phyloP scores from a whole-genome alignment of 495 filamentous ascomycete species.

The Tuber umbilicatum region DNA sequence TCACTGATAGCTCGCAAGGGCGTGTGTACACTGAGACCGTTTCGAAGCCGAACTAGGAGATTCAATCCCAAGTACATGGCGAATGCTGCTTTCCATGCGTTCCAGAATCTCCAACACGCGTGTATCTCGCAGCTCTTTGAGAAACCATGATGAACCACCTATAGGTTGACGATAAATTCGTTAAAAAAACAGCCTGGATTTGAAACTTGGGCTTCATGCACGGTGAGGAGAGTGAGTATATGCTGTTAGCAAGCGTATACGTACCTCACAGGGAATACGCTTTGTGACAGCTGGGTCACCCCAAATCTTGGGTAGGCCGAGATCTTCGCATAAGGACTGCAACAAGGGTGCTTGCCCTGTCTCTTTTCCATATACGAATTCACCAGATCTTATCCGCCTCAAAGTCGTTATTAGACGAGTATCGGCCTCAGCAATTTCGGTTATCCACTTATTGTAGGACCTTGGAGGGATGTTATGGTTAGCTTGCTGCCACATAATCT shows the following conservation, averaged over 20 bases:
- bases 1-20: conserved; percentile 52
- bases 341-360: conserved; percentile 68
- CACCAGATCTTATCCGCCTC: conserved; percentile 56
- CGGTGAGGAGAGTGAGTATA: not conserved
- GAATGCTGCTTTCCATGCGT: conserved; percentile 68
- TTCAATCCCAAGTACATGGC: conserved; percentile 77
- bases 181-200: not conserved
- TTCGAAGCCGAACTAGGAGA: conserved; percentile 56
- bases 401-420: conserved; percentile 67
- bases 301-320: conserved; percentile 60
- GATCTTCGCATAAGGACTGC: conserved; percentile 67
- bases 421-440: conserved; percentile 71
- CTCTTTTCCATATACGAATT: conserved; percentile 69
- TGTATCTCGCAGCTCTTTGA: conserved; percentile 74
- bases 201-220: conserved; percentile 16
- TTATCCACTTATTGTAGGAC: conserved; percentile 82
- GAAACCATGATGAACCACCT: conserved; percentile 74
- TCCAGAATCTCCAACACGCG: conserved; percentile 61
- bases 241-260: conserved; percentile 5
- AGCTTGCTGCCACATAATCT: conserved; percentile 3
- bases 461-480: conserved; percentile 17
- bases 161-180: conserved; percentile 16
- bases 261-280: conserved; percentile 70
- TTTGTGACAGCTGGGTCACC: conserved; percentile 67
- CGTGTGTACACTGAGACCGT: conserved; percentile 45